Evolutionary conservation across 2,329 filamentous ascomycete genomes (phyloP), one percentile per base, ranked within the genome.

Genomic region (Cytospora piceicola): DNA sequence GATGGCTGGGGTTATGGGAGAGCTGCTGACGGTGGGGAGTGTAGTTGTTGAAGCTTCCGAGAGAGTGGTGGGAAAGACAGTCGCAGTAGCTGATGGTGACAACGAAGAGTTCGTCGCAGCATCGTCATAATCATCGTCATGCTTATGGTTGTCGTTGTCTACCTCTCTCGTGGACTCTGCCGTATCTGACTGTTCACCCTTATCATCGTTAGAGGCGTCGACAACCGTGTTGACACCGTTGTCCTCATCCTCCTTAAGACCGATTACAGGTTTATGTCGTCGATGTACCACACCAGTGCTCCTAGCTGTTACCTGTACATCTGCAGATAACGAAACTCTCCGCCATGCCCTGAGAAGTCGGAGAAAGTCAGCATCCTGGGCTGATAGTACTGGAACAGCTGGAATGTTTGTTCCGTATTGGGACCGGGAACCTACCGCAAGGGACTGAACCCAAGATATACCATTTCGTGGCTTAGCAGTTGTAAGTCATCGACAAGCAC

Each of bases 381-480:
- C 12, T 34, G 36, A 24, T 36, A n/a, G 24, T n/a, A 24, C 32
- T 32, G 60, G 20, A 27, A 29, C 52, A 49, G 20, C 5, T 15
- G 51, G 32, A 53, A 52, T 52, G 24, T n/a, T 52, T 32, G 53
- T 32, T 42, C 11, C 34, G 36, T 32, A 27, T 12, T 12, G 24
- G 51, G 22, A 4, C 27, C 20, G 27, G 22, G 4, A 42, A 62
- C 52, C 56, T 55, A 62, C 60, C 53, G 51, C 34, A 56, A 46
- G 51, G 60, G 56, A 42, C 46, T 29, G 60, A 55, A 30, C n/a
- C 60, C 51, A n/a, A 62, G 52, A 54, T 36, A 55, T 8, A 62
- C 52, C 60, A 56, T 62, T 62, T 56, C 52, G 54, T 56, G 46
- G 53, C 60, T 52, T 36, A 56, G 55, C 60, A n/a, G 24, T 34